Conservation (phyloP, 371 early-diverging fungal genomes). For the Saksenaea vasiformis region DNA sequence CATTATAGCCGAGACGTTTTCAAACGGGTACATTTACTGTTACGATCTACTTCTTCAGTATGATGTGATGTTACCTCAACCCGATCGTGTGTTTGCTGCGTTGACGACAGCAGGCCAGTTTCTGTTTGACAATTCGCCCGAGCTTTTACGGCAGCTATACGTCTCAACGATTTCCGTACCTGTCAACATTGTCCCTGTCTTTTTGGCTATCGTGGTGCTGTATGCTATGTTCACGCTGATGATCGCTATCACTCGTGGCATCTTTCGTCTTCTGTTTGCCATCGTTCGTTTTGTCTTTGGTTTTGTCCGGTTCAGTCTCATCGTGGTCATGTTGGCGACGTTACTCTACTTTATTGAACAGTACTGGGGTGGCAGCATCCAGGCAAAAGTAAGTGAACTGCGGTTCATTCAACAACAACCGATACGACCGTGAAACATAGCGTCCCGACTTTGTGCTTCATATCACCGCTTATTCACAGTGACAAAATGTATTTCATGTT, state of each 20-base stretch:
- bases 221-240: conserved; percentile 36
- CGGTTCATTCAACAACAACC: background rate
- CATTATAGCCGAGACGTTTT: conserved; percentile 27
- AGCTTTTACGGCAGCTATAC: conserved; percentile 27
- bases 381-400: background rate
- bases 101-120: conserved; percentile 9
- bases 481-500: background rate
- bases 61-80: conserved; percentile 28
- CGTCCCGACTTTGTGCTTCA: background rate
- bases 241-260: conserved; percentile 25
- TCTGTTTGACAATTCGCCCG: conserved; percentile 24
- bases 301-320: conserved; percentile 42
- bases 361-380: background rate
- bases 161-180: background rate
- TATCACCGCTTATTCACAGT: background rate
- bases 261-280: conserved; percentile 34
- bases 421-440: background rate
- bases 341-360: conserved; percentile 24
- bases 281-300: conserved; percentile 34
- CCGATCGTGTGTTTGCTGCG: conserved; percentile 17
- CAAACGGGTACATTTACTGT: conserved; percentile 31
- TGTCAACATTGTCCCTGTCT: conserved; percentile 18
- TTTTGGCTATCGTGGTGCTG: conserved; percentile 29
- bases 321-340: conserved; percentile 23
- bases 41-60: conserved; percentile 26